These are phyloP conservation scores for Trichoderma gracile DNA, from an alignment of 2,329 filamentous ascomycete species.

Conservation along the genomic window DNA sequence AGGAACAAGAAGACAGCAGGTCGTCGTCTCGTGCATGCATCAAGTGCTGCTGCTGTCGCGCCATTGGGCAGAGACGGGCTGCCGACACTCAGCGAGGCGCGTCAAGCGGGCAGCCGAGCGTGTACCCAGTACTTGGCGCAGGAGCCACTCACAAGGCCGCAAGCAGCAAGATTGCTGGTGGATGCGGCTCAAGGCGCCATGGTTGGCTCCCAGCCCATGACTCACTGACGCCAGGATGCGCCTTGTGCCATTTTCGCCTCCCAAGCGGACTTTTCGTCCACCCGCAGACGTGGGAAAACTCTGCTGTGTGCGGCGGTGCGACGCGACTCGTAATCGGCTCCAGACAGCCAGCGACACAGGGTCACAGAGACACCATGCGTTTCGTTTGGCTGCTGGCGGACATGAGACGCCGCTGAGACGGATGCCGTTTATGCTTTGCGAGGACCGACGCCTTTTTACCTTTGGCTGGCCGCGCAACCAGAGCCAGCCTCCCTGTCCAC, in stretches of 20 bases:
- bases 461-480: background rate
- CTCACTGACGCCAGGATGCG: constrained; percentile 31
- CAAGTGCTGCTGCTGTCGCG: background rate
- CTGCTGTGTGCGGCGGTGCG: constrained; percentile 26
- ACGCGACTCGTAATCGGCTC: constrained; percentile 24
- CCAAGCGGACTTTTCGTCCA: constrained; percentile 11
- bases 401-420: constrained; percentile 25
- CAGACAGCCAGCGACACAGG: background rate
- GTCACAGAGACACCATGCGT: background rate
- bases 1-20: background rate
- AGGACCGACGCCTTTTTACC: background rate
- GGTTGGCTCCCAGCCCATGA: constrained; percentile 35
- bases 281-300: constrained; percentile 25
- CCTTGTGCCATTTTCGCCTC: constrained; percentile 25
- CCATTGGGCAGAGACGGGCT: background rate
- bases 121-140: constrained; percentile 31
- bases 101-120: constrained; percentile 15
- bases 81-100: background rate
- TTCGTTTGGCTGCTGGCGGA: background rate
- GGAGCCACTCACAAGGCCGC: constrained; percentile 38
- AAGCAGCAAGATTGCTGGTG: constrained; percentile 36
- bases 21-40: background rate
- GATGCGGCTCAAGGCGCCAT: constrained; percentile 30
- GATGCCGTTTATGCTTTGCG: background rate
- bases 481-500: background rate